A percentile compares a stretch with the other conserved stretches of the same genome.
These are phyloP conservation scores for Hypoxylon rubiginosum DNA, from an alignment of 2,329 filamentous ascomycete genomes.

Conservation along the genomic window DNA sequence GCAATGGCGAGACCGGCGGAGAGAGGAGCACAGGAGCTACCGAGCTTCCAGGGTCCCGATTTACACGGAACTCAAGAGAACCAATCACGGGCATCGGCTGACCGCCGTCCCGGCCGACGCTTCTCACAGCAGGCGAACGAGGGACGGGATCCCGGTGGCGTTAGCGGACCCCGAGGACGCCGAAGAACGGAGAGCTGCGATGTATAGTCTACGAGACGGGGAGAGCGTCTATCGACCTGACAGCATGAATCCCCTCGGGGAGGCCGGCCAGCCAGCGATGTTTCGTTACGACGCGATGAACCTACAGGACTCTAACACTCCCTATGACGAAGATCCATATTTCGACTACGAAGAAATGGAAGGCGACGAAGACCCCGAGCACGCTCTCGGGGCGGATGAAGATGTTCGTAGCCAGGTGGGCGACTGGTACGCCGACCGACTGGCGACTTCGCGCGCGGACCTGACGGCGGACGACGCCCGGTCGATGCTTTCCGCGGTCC, in stretches of 20 bases:
- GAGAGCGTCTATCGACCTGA: slow-evolving; percentile 48
- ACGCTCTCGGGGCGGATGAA: slow-evolving; percentile 35
- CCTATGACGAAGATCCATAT: slow-evolving; percentile 21
- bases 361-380: slow-evolving; percentile 30
- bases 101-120: slow-evolving; percentile 27
- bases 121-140: slow-evolving; percentile 38
- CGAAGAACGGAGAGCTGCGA: slow-evolving; percentile 38
- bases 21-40: slow-evolving; percentile 4
- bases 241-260: slow-evolving; percentile 40
- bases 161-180: slow-evolving; percentile 38
- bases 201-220: slow-evolving; percentile 17
- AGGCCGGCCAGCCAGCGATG: slow-evolving; percentile 8
- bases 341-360: slow-evolving; percentile 33
- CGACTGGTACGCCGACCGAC: slow-evolving; percentile 42
- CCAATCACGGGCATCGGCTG: slow-evolving; percentile 17
- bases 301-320: slow-evolving; percentile 6
- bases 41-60: slow-evolving; percentile 1
- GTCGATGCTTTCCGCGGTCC: slow-evolving; percentile 44
- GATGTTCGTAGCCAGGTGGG: slow-evolving; percentile 40
- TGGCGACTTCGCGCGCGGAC: slow-evolving; percentile 16
- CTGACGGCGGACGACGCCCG: slow-evolving; percentile 29
- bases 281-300: slow-evolving; percentile 6
- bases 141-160: slow-evolving; percentile 47
- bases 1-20: slow-evolving; percentile 39
- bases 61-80: slow-evolving; percentile 42